Evolutionary conservation across 371 early-diverging fungal genomes (phyloP).

Genomic region (Mortierella sp.): DNA sequence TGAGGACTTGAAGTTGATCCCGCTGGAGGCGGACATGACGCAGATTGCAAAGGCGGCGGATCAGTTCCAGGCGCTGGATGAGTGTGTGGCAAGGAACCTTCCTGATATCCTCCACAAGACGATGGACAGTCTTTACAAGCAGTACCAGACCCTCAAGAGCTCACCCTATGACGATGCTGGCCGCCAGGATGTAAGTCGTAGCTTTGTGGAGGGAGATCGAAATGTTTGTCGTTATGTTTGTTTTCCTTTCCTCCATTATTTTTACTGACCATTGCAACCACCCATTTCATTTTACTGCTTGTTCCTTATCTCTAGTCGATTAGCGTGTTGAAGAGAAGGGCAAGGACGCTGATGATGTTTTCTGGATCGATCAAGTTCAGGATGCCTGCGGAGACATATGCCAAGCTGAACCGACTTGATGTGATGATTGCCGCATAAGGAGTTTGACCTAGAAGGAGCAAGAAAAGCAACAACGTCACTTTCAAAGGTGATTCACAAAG

Average conservation of each 20-base stretch:
- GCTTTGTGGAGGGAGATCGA: neutral
- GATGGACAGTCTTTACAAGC: conserved; percentile 75
- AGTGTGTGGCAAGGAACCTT: conserved; percentile 78
- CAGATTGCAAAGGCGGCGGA: conserved; percentile 73
- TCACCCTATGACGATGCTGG: conserved; percentile 64
- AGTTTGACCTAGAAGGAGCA: too few species aligned
- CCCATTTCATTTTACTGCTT: too few species aligned
- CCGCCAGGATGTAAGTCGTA: conserved; percentile 48
- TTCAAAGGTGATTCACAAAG: too few species aligned
- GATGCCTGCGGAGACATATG: conserved; percentile 85
- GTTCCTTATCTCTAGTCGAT: conserved; percentile 22
- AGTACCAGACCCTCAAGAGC: conserved; percentile 63
- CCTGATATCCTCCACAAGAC: conserved; percentile 82
- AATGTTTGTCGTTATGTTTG: too few species aligned
- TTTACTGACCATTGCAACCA: too few species aligned
- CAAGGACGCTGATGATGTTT: conserved; percentile 76
- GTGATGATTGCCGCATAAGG: conserved; percentile 70
- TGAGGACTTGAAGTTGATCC: conserved; percentile 69
- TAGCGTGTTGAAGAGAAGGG: conserved; percentile 63
- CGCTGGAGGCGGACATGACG: conserved; percentile 68
- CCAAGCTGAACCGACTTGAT: conserved; percentile 81
- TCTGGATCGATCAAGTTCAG: conserved; percentile 87
- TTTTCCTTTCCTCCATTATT: too few species aligned
- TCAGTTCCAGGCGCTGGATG: conserved; percentile 74
- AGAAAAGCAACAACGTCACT: too few species aligned